These are phyloP conservation scores for Phyllachora maydis DNA, from an alignment of 2,329 filamentous ascomycete genomes.

Conservation along the genomic window DNA sequence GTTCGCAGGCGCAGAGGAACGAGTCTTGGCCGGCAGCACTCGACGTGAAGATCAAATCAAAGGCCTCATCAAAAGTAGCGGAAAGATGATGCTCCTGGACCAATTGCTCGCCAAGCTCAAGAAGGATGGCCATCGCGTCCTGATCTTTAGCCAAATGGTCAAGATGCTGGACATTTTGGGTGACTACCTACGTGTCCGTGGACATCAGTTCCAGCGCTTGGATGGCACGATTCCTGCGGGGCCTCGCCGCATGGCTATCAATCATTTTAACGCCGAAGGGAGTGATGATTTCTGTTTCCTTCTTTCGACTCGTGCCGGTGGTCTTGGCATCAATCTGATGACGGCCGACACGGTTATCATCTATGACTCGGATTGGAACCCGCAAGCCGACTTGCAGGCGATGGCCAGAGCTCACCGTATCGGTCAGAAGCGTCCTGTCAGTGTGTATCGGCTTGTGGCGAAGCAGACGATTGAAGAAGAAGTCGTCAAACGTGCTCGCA, in stretches of 20 bases:
- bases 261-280: constrained; percentile 93
- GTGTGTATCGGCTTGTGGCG: constrained; percentile 86
- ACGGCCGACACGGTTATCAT: constrained; percentile 95
- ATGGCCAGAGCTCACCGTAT: constrained; percentile 98
- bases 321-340: constrained; percentile 97
- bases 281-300: constrained; percentile 95
- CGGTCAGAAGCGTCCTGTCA: constrained; percentile 88
- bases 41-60: constrained; percentile 82
- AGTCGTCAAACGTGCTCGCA: constrained; percentile 83
- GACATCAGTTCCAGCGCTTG: constrained; percentile 87
- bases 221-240: constrained; percentile 87
- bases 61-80: constrained; percentile 85
- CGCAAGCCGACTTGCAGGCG: constrained; percentile 89
- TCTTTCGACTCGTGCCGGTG: constrained; percentile 84
- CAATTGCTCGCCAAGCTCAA: constrained; percentile 86
- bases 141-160: constrained; percentile 99
- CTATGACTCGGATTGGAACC: constrained; percentile 98
- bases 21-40: constrained; percentile 59
- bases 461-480: constrained; percentile 98
- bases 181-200: constrained; percentile 79
- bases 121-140: constrained; percentile 79
- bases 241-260: constrained; percentile 79
- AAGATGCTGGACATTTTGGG: constrained; percentile 93
- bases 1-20: constrained; percentile 85
- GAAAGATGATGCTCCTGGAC: constrained; percentile 98